Conservation (phyloP, 768 basidiomycete genomes). For the Xanthoconium purpureum region DNA sequence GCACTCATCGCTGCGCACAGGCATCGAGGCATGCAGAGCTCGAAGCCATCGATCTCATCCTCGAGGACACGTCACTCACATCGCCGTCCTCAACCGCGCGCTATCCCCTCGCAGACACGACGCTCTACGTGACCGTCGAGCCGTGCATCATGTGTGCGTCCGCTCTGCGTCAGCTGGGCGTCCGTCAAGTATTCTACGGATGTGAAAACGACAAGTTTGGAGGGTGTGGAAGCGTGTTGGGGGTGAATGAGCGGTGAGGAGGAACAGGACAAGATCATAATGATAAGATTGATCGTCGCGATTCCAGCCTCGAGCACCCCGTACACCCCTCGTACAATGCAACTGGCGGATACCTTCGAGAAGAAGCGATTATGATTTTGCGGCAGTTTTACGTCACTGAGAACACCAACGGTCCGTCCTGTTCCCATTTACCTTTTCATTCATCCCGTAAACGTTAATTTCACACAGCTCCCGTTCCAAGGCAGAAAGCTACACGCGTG, state of each 20-base stretch:
- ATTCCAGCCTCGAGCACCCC: slow-evolving; percentile 62
- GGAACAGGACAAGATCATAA: background rate
- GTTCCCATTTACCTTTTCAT: background rate
- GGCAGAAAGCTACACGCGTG: slow-evolving; percentile 78
- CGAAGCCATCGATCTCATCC: slow-evolving; percentile 89
- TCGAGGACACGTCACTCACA: slow-evolving; percentile 60
- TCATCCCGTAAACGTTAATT: slow-evolving; percentile 8
- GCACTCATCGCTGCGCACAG: slow-evolving; percentile 38
- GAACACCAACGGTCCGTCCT: slow-evolving; percentile 78
- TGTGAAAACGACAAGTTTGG: slow-evolving; percentile 96
- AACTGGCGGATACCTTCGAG: slow-evolving; percentile 69
- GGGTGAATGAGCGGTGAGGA: slow-evolving; percentile 73
- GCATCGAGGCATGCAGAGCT: slow-evolving; percentile 97
- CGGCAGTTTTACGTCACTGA: slow-evolving; percentile 91
- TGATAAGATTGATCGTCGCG: background rate
- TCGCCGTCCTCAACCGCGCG: slow-evolving; percentile 34
- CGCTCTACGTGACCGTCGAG: slow-evolving; percentile 96
- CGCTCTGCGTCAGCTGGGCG: slow-evolving; percentile 89
- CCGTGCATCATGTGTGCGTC: slow-evolving; percentile 99
- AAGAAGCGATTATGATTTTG: slow-evolving; percentile 84
- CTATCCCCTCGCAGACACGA: slow-evolving; percentile 74
- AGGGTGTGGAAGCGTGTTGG: slow-evolving; percentile 91
- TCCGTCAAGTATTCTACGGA: slow-evolving; percentile 87
- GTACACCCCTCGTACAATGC: slow-evolving; percentile 73
- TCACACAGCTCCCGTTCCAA: slow-evolving; percentile 78